A percentile compares a stretch with the other conserved stretches of the same genome.
Evolutionary conservation across 2,329 filamentous ascomycete genomes (phyloP).

Genomic region (Endoconidiophora laricicola): DNA sequence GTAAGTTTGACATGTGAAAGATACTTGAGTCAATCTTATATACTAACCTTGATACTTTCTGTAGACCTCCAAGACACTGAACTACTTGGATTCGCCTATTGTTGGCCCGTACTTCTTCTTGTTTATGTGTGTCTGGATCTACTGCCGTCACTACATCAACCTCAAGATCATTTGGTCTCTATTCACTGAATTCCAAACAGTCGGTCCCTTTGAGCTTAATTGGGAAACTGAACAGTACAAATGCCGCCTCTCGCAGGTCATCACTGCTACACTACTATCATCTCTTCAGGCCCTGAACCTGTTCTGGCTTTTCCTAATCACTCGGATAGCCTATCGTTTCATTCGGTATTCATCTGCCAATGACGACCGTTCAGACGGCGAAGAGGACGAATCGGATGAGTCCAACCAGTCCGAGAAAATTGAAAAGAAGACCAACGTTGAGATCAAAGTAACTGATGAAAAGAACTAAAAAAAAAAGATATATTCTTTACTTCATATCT

Average conservation of each 20-base stretch:
- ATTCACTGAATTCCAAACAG: constrained; percentile 56
- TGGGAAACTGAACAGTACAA: constrained; percentile 68
- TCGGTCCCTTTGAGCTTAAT: constrained; percentile 60
- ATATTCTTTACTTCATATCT: background rate
- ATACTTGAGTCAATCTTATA: background rate
- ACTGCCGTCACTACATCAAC: constrained; percentile 76
- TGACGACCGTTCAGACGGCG: constrained; percentile 55
- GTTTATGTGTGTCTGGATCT: constrained; percentile 75
- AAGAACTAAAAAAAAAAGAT: background rate
- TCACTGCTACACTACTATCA: constrained; percentile 47
- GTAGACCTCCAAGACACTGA: constrained; percentile 76
- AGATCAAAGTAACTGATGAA: constrained; percentile 4
- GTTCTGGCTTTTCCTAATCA: constrained; percentile 67
- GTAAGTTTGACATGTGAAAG: constrained; percentile 32
- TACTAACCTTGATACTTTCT: background rate
- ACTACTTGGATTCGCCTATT: constrained; percentile 68
- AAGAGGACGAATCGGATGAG: constrained; percentile 38
- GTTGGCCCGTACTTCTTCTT: constrained; percentile 71
- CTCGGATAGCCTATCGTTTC: constrained; percentile 58
- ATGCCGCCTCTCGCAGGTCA: constrained; percentile 50
- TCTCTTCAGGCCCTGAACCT: constrained; percentile 59
- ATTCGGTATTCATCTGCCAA: constrained; percentile 42
- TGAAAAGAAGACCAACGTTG: constrained; percentile 15
- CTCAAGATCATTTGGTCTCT: constrained; percentile 59
- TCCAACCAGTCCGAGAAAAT: constrained; percentile 23